These are phyloP conservation scores for Aspergillaceae sp. DNA, from an alignment of 2,329 filamentous ascomycete genomes.

Conservation along the genomic window DNA sequence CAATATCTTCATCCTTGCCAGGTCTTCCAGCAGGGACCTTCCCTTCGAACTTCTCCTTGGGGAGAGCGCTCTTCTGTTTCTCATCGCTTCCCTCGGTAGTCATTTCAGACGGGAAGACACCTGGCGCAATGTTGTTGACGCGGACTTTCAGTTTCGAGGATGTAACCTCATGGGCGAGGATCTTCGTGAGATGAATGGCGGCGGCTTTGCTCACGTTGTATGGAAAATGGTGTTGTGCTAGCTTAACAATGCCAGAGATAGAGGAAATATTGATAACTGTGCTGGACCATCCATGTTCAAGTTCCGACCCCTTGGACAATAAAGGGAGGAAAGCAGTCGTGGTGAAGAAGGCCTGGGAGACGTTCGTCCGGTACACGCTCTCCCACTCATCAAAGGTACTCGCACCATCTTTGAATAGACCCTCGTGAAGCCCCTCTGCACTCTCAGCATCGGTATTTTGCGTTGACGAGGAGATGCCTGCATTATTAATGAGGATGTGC, in stretches of 20 bases:
- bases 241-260: constrained; percentile 63
- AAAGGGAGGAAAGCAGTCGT: constrained; percentile 60
- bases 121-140: constrained; percentile 56
- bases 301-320: constrained; percentile 57
- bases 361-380: constrained; percentile 61
- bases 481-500: constrained; percentile 61
- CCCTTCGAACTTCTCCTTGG: constrained; percentile 48
- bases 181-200: constrained; percentile 60
- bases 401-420: constrained; percentile 55
- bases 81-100: constrained; percentile 48
- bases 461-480: constrained; percentile 56
- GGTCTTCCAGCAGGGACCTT: constrained; percentile 52
- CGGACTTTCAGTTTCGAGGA: constrained; percentile 49
- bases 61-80: constrained; percentile 51
- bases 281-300: constrained; percentile 44
- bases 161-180: constrained; percentile 54
- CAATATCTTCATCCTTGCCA: constrained; percentile 59
- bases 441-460: constrained; percentile 43
- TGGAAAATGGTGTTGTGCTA: constrained; percentile 60
- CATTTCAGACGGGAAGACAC: constrained; percentile 60
- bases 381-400: constrained; percentile 57
- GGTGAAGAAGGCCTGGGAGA: constrained; percentile 63
- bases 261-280: constrained; percentile 62
- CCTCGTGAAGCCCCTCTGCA: constrained; percentile 48
- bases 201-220: constrained; percentile 70